These are phyloP conservation scores for Pleurotus ostreatus DNA, from an alignment of 768 basidiomycete species.

Conservation along the genomic window DNA sequence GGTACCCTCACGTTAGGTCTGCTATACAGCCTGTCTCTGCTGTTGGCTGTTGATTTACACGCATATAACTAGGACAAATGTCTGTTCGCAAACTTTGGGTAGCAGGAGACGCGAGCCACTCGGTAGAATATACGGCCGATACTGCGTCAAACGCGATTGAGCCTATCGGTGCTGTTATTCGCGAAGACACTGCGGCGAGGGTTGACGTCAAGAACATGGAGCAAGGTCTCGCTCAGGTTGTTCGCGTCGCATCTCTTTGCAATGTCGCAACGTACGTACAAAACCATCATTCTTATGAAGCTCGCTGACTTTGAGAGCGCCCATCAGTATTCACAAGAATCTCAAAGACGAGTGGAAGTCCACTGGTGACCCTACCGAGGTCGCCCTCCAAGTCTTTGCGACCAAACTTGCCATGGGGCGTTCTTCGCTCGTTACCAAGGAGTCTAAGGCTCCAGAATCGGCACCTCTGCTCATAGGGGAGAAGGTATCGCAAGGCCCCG, in stretches of 20 bases:
- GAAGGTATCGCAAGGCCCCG: neutral
- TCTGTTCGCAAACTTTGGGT: conserved; percentile 36
- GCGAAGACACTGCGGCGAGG: conserved; percentile 17
- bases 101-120: conserved; percentile 19
- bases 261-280: conserved; percentile 31
- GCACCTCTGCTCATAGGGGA: conserved; percentile 23
- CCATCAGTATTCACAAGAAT: conserved; percentile 29
- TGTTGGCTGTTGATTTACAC: too few species aligned
- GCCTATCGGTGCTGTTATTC: conserved; percentile 24
- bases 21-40: neutral
- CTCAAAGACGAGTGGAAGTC: conserved; percentile 40
- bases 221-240: conserved; percentile 22
- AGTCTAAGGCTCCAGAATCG: conserved; percentile 14
- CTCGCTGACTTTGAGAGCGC: too few species aligned
- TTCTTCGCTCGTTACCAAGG: conserved; percentile 22
- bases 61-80: conserved; percentile 27
- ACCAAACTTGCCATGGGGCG: conserved; percentile 42
- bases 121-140: conserved; percentile 28
- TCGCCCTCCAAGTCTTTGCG: conserved; percentile 52
- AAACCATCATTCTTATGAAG: too few species aligned
- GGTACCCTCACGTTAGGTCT: conserved; percentile 44
- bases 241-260: conserved; percentile 29
- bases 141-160: conserved; percentile 27
- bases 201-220: conserved; percentile 17
- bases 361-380: conserved; percentile 53